Evolutionary conservation across 2,329 filamentous ascomycete species (phyloP), one percentile per base, ranked within the genome.

Genomic region (Saccharata proteae): DNA sequence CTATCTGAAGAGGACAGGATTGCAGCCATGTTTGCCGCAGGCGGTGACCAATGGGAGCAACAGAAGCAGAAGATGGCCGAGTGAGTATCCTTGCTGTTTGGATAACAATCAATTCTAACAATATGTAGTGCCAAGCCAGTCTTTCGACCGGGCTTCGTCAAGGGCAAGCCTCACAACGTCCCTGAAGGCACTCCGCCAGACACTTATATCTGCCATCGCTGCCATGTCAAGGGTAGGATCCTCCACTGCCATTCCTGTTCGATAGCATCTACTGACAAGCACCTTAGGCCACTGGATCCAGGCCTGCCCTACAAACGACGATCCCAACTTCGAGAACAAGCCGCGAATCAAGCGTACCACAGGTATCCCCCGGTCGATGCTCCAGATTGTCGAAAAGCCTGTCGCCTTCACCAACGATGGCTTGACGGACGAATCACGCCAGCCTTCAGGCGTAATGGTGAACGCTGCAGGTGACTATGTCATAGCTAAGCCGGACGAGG

Each of bases 381-480:
- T 96, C 43, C 92, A 92, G 58, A 93, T 86, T 37, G 81, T 98
- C 34, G 88, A 96, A 51, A 94, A 93, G 61, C 82, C 84, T 19
- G 71, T 79, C 29, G 74, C 81, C 20, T 63, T 85, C 39, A 29
- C 71, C 31, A 74, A 82, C 48, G 76, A 80, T 55, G 79, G 77
- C 31, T 75, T 79, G 26, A 75, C 77, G 45, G 86, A 93, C 52
- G 79, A 86, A 49, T 59, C 71, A 36, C 86, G 92, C 57, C 74
- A 84, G 42, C 79, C 80, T 29, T 79, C 83, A 38, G 84, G 86
- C 47, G 79, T 96, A 51, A 96, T 96, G 88, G 80, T 96, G 45
- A 96, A 94, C 58, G 83, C 86, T 39, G 86, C 93, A 54, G 90
- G 90, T 55, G 85, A 96, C 56, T 96, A 90, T 65, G 90, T 98